Conservation (phyloP, 2,329 filamentous ascomycete genomes). For the Talaromyces verruculosus region DNA sequence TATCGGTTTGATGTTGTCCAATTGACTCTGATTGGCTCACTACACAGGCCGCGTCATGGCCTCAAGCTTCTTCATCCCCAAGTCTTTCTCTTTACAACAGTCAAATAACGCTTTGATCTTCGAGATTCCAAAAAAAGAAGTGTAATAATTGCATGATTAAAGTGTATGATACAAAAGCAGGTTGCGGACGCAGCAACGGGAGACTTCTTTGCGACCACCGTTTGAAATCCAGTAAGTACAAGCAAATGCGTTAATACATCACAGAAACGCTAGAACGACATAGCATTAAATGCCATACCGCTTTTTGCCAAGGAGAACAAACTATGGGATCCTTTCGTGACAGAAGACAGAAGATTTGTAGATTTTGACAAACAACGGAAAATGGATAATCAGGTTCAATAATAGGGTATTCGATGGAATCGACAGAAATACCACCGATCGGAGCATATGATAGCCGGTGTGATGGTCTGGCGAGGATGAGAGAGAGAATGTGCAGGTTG, state of each 20-base stretch:
- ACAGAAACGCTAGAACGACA: not conserved
- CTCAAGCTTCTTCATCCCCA: not conserved
- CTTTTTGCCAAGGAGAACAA: not conserved
- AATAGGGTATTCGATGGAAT: conserved; percentile 19
- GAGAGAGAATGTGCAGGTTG: too few relatives aligned
- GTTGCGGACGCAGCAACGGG: not conserved
- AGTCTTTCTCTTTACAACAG: not conserved
- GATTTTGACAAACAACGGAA: conserved; percentile 11
- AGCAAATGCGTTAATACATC: conserved; percentile 11
- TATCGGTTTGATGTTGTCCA: conserved; percentile 9
- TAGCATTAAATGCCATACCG: not conserved
- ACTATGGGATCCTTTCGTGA: not conserved
- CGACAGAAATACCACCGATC: conserved; percentile 6
- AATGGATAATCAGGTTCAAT: not conserved
- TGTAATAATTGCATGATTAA: conserved; percentile 15
- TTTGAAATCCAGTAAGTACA: conserved; percentile 10
- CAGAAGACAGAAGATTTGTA: conserved; percentile 6
- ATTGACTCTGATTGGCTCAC: conserved; percentile 5
- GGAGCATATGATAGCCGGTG: not conserved
- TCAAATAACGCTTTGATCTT: not conserved
- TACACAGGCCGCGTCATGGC: not conserved
- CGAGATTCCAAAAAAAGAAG: not conserved
- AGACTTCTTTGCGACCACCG: conserved; percentile 5
- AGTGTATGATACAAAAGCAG: conserved; percentile 13
- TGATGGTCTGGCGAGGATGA: not conserved